Base-by-base conservation (phyloP, 2,329 filamentous ascomycete species). In the Pseudonectria buxi region DNA sequence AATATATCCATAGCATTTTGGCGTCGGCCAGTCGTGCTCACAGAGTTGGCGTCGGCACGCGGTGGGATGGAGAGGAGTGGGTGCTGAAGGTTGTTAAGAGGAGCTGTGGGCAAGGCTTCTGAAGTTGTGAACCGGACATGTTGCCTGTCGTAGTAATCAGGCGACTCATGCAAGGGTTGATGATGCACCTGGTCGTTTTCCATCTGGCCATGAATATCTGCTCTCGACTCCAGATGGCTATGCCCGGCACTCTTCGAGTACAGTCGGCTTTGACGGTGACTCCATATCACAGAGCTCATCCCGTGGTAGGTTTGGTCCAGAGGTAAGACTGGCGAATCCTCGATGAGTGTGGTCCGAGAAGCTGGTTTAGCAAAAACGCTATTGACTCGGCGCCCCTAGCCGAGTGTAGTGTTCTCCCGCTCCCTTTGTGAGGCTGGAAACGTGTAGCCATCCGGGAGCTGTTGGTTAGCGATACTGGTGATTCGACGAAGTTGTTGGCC, bases 1-100 rank as follows among this genome's bases (percentile, higher is more conserved):
- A 72, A 72, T 9, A 74, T 57, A 7, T 69, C 61, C 32, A 67
- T 55, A 7, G 67, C 70, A 37, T 67, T 68, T 31, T 61, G 56
- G 6, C 58, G 59, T 31, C 60, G 59, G 31, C 57, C 53, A 9
- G 50, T 55, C 3, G 61, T 58, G 6, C 59, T 62, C 2, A 54
- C 59, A 3, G 39, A 50, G 32, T 50, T 58, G 5, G 36, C 51
- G 36, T 41, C 48, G 11, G 33, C 40, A 40, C 26, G 40, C 24
- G 32, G 44, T 27, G 27, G 40, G 32, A 24, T 37, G 30, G 35
- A 36, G 15, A 35, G 33, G 6, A 24, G 30, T 24, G 34, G 29
- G 1, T 24, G 15, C 10, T 35, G 24, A 5, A 30, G 27, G 14
- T 29, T 22, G n/a, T 27, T 14, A 4, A 36, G 16, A 16, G 41